Percentiles rank a stretch among this genome's conserved stretches.
Conservation (phyloP, 805 yeast genomes). For the Wickerhamiella qilinensis region DNA sequence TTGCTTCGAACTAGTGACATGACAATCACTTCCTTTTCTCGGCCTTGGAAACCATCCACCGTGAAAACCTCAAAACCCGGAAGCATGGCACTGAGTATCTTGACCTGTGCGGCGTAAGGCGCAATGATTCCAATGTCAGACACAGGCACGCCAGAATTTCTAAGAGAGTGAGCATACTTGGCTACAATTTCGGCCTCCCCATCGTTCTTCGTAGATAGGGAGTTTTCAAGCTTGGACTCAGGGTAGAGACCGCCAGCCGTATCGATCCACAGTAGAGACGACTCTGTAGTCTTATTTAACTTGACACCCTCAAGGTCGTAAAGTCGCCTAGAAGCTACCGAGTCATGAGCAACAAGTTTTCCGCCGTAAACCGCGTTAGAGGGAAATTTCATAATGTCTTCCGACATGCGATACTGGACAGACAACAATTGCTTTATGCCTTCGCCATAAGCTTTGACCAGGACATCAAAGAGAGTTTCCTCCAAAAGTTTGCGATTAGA, state of each 20-base stretch:
- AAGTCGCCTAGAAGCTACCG: constrained; percentile 38
- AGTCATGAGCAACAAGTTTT: constrained; percentile 41
- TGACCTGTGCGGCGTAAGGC: constrained; percentile 82
- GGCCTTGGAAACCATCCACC: constrained; percentile 92
- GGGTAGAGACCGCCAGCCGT: constrained; percentile 80
- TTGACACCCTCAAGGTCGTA: constrained; percentile 37
- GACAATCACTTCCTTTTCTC: constrained; percentile 80
- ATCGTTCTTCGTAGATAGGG: constrained; percentile 41
- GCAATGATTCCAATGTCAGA: constrained; percentile 68
- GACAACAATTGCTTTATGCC: constrained; percentile 43
- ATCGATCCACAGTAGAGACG: constrained; percentile 67
- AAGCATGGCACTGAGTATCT: constrained; percentile 34
- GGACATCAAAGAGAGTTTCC: constrained; percentile 65
- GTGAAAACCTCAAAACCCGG: constrained; percentile 58
- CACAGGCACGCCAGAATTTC: constrained; percentile 35
- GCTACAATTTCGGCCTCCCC: constrained; percentile 53
- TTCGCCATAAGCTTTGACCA: constrained; percentile 34
- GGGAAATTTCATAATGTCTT: constrained; percentile 61
- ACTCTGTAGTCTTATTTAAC: constrained; percentile 36
- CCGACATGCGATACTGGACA: constrained; percentile 80
- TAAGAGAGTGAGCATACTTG: constrained; percentile 37
- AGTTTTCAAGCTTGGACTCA: constrained; percentile 32
- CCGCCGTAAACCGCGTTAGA: constrained; percentile 50
- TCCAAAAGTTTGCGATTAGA: constrained; percentile 33
- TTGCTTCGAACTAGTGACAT: constrained; percentile 74